Evolutionary conservation across 2,329 filamentous ascomycete species (phyloP), one percentile per base, ranked within the genome.

Genomic region (Beauveria australis): DNA sequence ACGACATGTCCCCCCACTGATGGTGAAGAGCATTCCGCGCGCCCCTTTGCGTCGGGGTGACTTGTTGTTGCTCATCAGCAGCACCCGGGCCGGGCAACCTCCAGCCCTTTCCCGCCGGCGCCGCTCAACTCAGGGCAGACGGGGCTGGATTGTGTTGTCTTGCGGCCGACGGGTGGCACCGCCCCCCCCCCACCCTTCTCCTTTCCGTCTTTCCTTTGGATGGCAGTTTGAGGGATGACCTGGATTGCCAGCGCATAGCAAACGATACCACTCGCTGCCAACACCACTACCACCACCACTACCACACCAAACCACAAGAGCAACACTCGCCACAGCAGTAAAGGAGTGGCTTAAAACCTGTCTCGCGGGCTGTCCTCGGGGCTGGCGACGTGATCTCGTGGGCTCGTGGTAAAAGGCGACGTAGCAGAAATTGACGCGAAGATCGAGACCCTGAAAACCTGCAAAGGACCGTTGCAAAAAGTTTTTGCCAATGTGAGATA

Each of bases 201-300:
- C 40, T 43, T 54, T 24, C n/a, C 30, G 10, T 33, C 3, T 3
- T 33, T 33, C 10, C 30, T 33, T 33, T 33, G 10, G 30, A 33
- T 54, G 52, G 37, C 52, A 54, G 30, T 54, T 24, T 22, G 19
- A 56, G 53, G 53, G 53, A 56, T 56, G 53, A 56, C 53, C 28
- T 56, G 53, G 53, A 37, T 56, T 56, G 53, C 53, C 53, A 56
- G 43, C 53, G 53, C 53, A 56, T 30, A 43, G 40, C 6, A 47
- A 28, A 44, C 22, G 10, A 19, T 16, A 5, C 19, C 8, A 16
- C 16, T 5, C 14, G 19, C 26, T 22, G n/a, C 18, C 49, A 52
- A 28, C 19, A 22, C 24, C 48, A 52, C 48, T 6, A 51, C 48
- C 37, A 40, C 6, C 51, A 43, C 33, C 8, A 24, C 37, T 22